Base-by-base conservation (phyloP, 148 eudicot genomes). In the Silene latifolia region DNA sequence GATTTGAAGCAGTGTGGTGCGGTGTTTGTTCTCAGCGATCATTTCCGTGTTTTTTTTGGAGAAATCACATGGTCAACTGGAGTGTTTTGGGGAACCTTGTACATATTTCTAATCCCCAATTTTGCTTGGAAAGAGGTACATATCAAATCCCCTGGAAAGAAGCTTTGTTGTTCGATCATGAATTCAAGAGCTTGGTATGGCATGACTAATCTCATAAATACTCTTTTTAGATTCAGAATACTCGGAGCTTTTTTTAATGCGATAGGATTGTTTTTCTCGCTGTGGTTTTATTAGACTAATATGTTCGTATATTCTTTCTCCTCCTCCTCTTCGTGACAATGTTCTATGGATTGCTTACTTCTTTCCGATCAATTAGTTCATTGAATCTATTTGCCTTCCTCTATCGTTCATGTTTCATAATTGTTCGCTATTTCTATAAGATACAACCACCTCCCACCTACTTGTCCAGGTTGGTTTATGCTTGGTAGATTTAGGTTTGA, bases 41-140 rank as follows among this genome's bases (percentile, higher is more conserved):
- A 71, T 79, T 75, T 76, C 56, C 42, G 76, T 61, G 70, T 68
- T 76, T 60, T 76, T 60, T 77, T 71, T 80, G 11, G 63, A 74
- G 72, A 25, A 60, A 74, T 78, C 48, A 42, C 80, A 74, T 72
- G 78, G 69, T 77, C 76, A 74, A 70, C 66, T 72, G 77, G 74
- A 77, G 82, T 71, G 9, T 76, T 69, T 72, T 19, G 70, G 79
- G 84, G 71, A 67, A 64, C 79, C 67, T 48, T 87, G 83, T 86
- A 84, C 71, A 84, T 78, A 81, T 64, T 63, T 42, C 17, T 23
- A 68, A 48, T 71, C 72, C 61, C 63, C 78, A 23, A 70, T 78
- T 72, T 82, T 79, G 57, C 78, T 77, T 11, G 69, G 65, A 59
- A 70, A 72, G 72, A n/a, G 78, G 83, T 76, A 77, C 70, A 74